These are phyloP conservation scores for Zoysia matrella DNA, from an alignment of 202 grass and related monocot genomes.

Conservation along the genomic window DNA sequence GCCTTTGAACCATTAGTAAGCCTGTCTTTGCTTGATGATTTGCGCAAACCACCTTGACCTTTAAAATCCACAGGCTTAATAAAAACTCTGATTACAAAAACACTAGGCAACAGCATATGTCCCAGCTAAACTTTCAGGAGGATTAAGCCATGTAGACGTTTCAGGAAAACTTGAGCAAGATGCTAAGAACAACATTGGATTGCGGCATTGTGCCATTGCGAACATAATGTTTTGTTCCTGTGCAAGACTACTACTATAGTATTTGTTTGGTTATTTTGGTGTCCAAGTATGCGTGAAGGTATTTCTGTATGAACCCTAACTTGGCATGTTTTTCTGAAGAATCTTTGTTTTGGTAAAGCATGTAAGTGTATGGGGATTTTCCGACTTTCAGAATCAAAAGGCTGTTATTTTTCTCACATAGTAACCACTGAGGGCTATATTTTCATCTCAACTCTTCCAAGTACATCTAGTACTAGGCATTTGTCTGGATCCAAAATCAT, in stretches of 20 bases:
- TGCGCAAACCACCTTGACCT: conserved; percentile 46
- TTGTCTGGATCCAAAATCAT: not conserved
- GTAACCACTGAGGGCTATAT: not conserved
- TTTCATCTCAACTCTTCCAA: not conserved
- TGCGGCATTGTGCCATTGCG: not conserved
- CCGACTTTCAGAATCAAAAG: too few species aligned
- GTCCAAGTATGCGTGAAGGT: not conserved
- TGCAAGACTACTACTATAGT: not conserved
- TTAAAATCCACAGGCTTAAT: conserved; percentile 23
- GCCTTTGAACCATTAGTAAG: too few species aligned
- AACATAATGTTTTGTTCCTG: not conserved
- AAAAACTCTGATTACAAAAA: not conserved
- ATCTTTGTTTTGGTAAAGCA: not conserved
- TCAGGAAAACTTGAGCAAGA: not conserved
- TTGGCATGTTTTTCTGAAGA: not conserved
- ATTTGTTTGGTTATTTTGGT: not conserved
- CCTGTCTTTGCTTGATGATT: too few species aligned
- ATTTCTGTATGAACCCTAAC: not conserved
- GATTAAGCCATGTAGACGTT: not conserved
- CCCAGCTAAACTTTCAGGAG: not conserved
- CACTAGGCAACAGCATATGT: not conserved
- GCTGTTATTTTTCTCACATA: not conserved
- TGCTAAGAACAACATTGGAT: not conserved
- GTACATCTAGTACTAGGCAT: conserved; percentile 17
- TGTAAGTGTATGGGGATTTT: not conserved